These are phyloP conservation scores for Chaetomium fimeti DNA, from an alignment of 495 filamentous ascomycete species.

Conservation along the genomic window DNA sequence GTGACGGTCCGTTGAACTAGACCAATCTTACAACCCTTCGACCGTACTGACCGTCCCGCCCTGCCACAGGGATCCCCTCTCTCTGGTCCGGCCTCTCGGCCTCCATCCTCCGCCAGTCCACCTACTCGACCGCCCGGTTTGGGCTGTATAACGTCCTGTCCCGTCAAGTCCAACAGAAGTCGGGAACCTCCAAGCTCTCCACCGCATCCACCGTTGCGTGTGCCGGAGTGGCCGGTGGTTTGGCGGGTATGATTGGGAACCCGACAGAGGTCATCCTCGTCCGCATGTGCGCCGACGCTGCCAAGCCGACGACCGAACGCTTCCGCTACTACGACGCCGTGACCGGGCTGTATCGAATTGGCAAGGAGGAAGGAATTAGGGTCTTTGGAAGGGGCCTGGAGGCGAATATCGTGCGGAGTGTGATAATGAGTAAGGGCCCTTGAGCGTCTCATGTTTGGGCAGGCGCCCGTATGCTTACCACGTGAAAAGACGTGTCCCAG, in stretches of 20 bases:
- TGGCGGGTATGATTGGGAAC: conserved; percentile 76
- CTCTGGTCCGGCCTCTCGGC: conserved; percentile 43
- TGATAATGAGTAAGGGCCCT: conserved; percentile 40
- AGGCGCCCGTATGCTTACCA: not conserved
- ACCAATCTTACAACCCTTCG: not conserved
- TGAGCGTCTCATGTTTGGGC: not conserved
- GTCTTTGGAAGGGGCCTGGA: conserved; percentile 39
- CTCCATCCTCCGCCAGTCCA: conserved; percentile 43
- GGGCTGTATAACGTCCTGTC: conserved; percentile 39
- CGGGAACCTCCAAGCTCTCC: conserved; percentile 28
- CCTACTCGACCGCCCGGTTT: conserved; percentile 44
- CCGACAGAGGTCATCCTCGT: conserved; percentile 71
- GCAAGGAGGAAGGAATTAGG: conserved; percentile 36
- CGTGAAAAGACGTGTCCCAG: conserved; percentile 36
- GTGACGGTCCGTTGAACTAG: conserved; percentile 33
- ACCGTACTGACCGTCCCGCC: not conserved
- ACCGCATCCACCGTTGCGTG: conserved; percentile 34
- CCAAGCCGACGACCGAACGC: conserved; percentile 61
- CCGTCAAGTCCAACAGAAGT: conserved; percentile 27
- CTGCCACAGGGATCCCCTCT: conserved; percentile 31
- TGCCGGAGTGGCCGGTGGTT: conserved; percentile 57
- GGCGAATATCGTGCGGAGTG: conserved; percentile 42
- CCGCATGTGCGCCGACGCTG: conserved; percentile 75
- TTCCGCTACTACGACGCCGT: conserved; percentile 39
- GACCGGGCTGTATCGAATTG: conserved; percentile 35